Conservation (phyloP, 2,329 filamentous ascomycete genomes). For the Zalaria obscura region DNA sequence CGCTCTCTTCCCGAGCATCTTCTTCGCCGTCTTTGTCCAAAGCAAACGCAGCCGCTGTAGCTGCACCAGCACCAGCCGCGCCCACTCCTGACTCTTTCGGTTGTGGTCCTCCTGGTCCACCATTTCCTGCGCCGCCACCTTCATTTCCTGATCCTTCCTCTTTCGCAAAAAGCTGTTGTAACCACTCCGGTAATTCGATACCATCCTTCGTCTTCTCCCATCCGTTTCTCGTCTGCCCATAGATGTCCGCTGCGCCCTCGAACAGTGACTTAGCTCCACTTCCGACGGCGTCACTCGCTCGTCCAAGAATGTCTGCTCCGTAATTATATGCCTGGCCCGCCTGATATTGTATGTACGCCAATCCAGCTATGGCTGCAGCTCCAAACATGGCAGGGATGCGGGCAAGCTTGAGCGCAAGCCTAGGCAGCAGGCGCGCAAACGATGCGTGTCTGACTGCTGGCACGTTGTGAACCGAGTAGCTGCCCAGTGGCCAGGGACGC, state of each 20-base stretch:
- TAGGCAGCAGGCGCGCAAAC: conserved; percentile 59
- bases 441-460: conserved; percentile 49
- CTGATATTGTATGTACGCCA: conserved; percentile 94
- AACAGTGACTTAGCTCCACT: conserved; percentile 56
- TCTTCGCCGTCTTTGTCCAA: conserved; percentile 55
- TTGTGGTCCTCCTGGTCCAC: conserved; percentile 24
- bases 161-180: conserved; percentile 52
- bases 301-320: conserved; percentile 60
- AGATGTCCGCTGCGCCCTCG: conserved; percentile 58
- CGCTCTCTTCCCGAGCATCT: conserved; percentile 45
- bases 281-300: conserved; percentile 56
- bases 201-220: conserved; percentile 76
- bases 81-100: conserved; percentile 25
- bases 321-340: conserved; percentile 69
- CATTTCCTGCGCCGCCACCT: conserved; percentile 19
- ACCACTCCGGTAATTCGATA: conserved; percentile 58
- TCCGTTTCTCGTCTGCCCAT: conserved; percentile 63
- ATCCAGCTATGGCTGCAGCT: conserved; percentile 68
- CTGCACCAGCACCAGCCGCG: conserved; percentile 50
- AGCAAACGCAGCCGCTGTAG: conserved; percentile 64
- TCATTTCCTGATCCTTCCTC: conserved; percentile 13
- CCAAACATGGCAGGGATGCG: conserved; percentile 85
- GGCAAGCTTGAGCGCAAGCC: conserved; percentile 77
- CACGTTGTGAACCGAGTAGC: conserved; percentile 60
- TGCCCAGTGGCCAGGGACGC: conserved; percentile 2